Evolutionary conservation across 139 green algal genomes (phyloP), one percentile per base, ranked within the genome.

Genomic region (Chlorella ohadii): DNA sequence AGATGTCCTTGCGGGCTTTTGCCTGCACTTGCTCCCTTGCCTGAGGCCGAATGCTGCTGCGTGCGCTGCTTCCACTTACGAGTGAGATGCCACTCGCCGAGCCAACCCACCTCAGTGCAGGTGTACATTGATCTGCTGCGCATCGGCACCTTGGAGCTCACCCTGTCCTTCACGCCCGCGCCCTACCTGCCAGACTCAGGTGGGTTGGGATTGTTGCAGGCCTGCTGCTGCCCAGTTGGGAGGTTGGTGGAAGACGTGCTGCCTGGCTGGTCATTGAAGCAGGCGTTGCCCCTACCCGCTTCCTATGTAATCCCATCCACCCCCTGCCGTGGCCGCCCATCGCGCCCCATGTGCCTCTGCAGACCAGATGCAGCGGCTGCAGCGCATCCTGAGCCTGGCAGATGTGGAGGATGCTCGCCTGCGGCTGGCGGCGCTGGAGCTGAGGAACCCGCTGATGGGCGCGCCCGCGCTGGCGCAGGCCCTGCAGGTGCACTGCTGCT

Each of bases 331-430:
- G n/a, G n/a, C n/a, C n/a, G n/a, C n/a, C n/a, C n/a, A n/a, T n/a
- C n/a, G n/a, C n/a, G n/a, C n/a, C n/a, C n/a, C n/a, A n/a, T n/a
- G n/a, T n/a, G n/a, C n/a, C n/a, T n/a, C n/a, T n/a, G 67, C 82
- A 75, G 41, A 36, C 17, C 72, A 74, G 25, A 72, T 75, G 56
- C 57, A 56, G 25, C 68, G 79, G 56, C 70, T 88, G 65, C 89
- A 92, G 41, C 84, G 91, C 57, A 39, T 94, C 61, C 82, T 97
- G 34, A 89, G 89, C 4, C 81, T 97, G 27, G 90, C 85, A 0
- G 93, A 97, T 39, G 78, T 96, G 34, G 94, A 97, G 87, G 91
- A 94, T n/a, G 94, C 91, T 0, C 93, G 89, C 82, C 38, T 97
- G 15, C 72, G 70, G n/a, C 88, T 97, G 67, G 79, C 82, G 4